These are phyloP conservation scores for Trichoderma hamatum DNA, from an alignment of 2,329 filamentous ascomycete species.

Conservation along the genomic window DNA sequence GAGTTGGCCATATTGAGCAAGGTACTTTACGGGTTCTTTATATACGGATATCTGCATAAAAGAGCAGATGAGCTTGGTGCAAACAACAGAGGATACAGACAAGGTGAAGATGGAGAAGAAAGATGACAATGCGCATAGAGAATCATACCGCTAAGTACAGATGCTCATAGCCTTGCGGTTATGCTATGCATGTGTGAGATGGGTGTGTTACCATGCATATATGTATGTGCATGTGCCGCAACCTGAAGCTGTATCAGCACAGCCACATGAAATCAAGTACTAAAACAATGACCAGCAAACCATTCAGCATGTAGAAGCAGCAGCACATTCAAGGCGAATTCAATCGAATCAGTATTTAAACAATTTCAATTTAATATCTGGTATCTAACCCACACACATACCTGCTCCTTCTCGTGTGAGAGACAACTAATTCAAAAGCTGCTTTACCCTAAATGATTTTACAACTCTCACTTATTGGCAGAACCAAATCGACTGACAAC, in stretches of 20 bases:
- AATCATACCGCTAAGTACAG: neutral
- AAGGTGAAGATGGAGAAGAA: neutral
- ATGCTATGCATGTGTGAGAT: neutral
- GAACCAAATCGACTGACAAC: too few species aligned
- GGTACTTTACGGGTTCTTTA: neutral
- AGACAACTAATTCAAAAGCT: neutral
- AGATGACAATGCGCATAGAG: neutral
- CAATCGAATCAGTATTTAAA: too few species aligned
- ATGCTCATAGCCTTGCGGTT: neutral
- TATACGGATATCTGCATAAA: slow-evolving; percentile 11
- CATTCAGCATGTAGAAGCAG: too few species aligned
- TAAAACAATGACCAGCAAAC: neutral
- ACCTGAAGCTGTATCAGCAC: neutral
- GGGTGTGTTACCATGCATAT: neutral
- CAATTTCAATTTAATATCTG: too few species aligned
- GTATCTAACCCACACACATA: too few species aligned
- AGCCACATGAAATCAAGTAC: neutral
- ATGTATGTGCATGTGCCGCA: neutral
- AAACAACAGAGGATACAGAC: neutral
- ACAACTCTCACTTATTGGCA: too few species aligned
- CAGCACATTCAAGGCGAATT: too few species aligned
- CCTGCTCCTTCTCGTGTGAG: too few species aligned
- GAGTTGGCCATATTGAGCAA: neutral
- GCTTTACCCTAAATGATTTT: too few species aligned
- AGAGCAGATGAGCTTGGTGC: neutral